Evolutionary conservation across 768 basidiomycete genomes (phyloP).

Genomic region (Lactarius trivialis): DNA sequence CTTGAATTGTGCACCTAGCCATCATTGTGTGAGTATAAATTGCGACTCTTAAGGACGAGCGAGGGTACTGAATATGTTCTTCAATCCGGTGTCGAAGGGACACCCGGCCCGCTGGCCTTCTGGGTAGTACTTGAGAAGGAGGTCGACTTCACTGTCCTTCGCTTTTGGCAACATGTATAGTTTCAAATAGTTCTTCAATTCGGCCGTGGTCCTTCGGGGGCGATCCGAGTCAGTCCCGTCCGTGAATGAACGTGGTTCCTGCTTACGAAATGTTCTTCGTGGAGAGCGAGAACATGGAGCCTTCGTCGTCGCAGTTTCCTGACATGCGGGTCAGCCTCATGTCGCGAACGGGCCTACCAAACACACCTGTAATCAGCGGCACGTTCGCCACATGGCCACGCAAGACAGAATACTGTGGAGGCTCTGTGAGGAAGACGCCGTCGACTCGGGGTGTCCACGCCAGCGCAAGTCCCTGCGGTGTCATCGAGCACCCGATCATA

Average conservation of each 20-base stretch:
- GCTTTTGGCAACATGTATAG: slow-evolving; percentile 26
- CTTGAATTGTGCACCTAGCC: slow-evolving; percentile 20
- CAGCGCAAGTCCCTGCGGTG: slow-evolving; percentile 24
- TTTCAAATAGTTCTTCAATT: slow-evolving; percentile 14
- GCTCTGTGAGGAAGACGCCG: slow-evolving; percentile 24
- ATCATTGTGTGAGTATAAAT: not conserved
- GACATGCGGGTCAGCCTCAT: not conserved
- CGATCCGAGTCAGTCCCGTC: not conserved
- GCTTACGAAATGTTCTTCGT: slow-evolving; percentile 30
- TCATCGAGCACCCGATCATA: not conserved
- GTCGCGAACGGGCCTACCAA: not conserved
- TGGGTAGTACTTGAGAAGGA: slow-evolving; percentile 24
- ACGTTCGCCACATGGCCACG: slow-evolving; percentile 24
- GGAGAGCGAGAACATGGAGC: slow-evolving; percentile 36
- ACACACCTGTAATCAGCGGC: slow-evolving; percentile 23
- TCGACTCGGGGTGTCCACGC: slow-evolving; percentile 28
- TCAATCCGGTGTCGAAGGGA: slow-evolving; percentile 22
- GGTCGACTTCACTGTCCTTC: slow-evolving; percentile 15
- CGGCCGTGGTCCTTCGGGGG: not conserved
- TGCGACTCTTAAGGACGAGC: not conserved
- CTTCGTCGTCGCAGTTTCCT: slow-evolving; percentile 57
- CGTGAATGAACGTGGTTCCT: not conserved
- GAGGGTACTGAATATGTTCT: slow-evolving; percentile 28
- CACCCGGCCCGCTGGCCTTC: slow-evolving; percentile 14
- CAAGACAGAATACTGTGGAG: slow-evolving; percentile 23